phyloP scores from a whole-genome alignment of 371 early-diverging fungal genomes.

The Ordospora colligata region DNA sequence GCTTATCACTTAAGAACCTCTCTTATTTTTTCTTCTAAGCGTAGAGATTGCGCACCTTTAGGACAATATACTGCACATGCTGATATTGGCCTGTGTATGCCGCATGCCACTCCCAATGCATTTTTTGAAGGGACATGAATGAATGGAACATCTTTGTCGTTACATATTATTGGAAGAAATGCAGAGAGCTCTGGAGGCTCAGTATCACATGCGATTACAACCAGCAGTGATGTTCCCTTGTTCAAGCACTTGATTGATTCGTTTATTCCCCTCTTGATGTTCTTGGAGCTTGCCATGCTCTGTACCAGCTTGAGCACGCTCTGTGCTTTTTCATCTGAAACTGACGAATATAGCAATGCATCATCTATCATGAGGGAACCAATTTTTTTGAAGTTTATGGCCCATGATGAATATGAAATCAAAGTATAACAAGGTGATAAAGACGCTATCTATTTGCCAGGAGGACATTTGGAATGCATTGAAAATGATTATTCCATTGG shows the following conservation, averaged over 20 bases:
- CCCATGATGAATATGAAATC: conserved; percentile 7
- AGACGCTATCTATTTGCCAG: not conserved
- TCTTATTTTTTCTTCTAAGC: conserved; percentile 29
- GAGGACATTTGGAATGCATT: not conserved
- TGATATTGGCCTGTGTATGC: conserved; percentile 82
- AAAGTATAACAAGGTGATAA: conserved; percentile 1
- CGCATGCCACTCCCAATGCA: conserved; percentile 93
- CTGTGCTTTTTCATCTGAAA: conserved; percentile 73
- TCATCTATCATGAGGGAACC: not conserved
- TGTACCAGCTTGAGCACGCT: conserved; percentile 84
- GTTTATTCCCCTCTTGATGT: conserved; percentile 96
- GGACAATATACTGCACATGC: conserved; percentile 62
- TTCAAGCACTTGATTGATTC: conserved; percentile 97
- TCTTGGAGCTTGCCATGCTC: conserved; percentile 90
- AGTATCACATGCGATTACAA: conserved; percentile 92
- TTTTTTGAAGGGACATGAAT: conserved; percentile 87
- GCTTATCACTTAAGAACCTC: conserved; percentile 4
- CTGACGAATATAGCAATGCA: not conserved
- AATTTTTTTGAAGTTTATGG: conserved; percentile 1
- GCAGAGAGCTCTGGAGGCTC: conserved; percentile 89
- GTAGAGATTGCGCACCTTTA: conserved; percentile 32
- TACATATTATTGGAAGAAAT: conserved; percentile 89
- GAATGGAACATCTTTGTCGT: conserved; percentile 96
- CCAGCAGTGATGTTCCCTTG: conserved; percentile 93
- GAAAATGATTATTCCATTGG: not conserved